These are phyloP conservation scores for Phytophthora ramorum DNA, from an alignment of 352 stramenopile species.

Conservation along the genomic window DNA sequence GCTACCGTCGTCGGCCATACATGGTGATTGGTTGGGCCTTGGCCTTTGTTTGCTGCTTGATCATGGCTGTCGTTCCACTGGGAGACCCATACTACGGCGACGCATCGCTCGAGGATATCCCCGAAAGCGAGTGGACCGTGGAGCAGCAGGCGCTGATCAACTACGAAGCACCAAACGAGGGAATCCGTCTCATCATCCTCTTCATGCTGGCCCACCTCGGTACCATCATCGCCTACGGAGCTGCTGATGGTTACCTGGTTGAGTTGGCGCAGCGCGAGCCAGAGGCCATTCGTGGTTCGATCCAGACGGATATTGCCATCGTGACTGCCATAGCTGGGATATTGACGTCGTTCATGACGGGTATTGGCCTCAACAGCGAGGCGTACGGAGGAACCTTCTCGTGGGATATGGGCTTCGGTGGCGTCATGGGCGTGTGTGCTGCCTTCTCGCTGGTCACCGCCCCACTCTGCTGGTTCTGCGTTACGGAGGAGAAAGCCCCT, in stretches of 20 bases:
- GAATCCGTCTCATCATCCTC: constrained; percentile 48
- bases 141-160: constrained; percentile 45
- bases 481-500: constrained; percentile 39
- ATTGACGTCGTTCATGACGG: constrained; percentile 49
- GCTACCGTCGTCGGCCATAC: constrained; percentile 54
- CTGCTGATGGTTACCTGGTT: constrained; percentile 50
- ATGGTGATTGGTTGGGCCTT: constrained; percentile 50
- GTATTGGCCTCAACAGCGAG: constrained; percentile 47
- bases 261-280: constrained; percentile 60
- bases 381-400: constrained; percentile 53
- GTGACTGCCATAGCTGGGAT: constrained; percentile 27
- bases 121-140: constrained; percentile 23
- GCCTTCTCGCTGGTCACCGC: constrained; percentile 35
- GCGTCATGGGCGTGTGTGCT: constrained; percentile 44
- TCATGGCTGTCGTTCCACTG: constrained; percentile 46
- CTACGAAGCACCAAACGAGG: constrained; percentile 36
- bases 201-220: constrained; percentile 58
- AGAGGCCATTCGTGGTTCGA: constrained; percentile 40
- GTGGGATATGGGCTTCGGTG: constrained; percentile 48
- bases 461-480: constrained; percentile 46
- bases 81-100: constrained; percentile 54
- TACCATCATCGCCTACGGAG: constrained; percentile 49
- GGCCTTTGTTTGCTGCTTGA: constrained; percentile 35
- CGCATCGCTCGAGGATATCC: constrained; percentile 27
- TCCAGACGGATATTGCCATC: constrained; percentile 46